phyloP scores from a whole-genome alignment of 495 filamentous ascomycete species.

The Hypoxylon trugodes region DNA sequence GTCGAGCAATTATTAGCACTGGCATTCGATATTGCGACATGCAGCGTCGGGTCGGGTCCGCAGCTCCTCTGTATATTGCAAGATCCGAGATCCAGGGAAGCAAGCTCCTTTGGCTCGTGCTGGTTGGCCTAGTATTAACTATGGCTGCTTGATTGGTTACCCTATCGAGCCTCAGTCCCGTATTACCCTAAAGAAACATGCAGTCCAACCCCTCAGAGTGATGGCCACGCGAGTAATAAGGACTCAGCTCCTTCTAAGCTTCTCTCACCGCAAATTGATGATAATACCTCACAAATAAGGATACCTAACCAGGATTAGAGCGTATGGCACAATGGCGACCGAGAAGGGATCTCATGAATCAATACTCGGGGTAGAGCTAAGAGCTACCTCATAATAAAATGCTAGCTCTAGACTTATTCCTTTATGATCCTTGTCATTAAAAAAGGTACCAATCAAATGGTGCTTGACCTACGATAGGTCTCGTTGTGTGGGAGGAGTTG shows the following conservation, averaged over 20 bases:
- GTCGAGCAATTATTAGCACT: slow-evolving; percentile 26
- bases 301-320: background rate
- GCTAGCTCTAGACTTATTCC: background rate
- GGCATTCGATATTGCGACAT: slow-evolving; percentile 29
- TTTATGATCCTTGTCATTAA: background rate
- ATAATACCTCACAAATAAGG: slow-evolving; percentile 1
- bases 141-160: slow-evolving; percentile 30
- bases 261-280: background rate
- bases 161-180: slow-evolving; percentile 19
- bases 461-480: background rate
- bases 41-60: slow-evolving; percentile 18
- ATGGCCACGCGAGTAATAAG: slow-evolving; percentile 21
- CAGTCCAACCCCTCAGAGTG: slow-evolving; percentile 15
- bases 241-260: slow-evolving; percentile 5
- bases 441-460: background rate
- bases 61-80: slow-evolving; percentile 29
- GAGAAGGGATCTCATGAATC: background rate
- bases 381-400: background rate
- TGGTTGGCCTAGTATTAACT: slow-evolving; percentile 22
- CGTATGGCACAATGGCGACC: background rate
- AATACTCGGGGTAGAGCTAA: background rate
- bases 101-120: slow-evolving; percentile 8
- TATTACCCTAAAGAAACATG: slow-evolving; percentile 17
- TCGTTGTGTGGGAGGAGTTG: slow-evolving; percentile 5
- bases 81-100: slow-evolving; percentile 37